Conservation (phyloP, 257 asterid species). For the Solanum gandarillasii region DNA sequence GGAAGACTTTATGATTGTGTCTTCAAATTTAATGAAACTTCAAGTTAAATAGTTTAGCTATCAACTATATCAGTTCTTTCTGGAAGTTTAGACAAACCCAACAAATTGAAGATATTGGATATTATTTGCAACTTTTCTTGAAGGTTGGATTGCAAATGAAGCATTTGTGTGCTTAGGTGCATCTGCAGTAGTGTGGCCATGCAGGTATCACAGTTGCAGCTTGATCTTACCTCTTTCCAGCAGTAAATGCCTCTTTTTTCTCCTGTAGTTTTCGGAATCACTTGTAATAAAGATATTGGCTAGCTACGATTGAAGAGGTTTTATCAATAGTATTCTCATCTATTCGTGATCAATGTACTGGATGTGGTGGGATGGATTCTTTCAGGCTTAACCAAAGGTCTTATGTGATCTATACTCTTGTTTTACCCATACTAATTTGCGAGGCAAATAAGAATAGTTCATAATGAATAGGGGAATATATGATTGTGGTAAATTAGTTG, state of each 20-base stretch:
- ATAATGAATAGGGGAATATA: neutral
- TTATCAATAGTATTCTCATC: neutral
- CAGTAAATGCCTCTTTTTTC: neutral
- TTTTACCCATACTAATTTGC: neutral
- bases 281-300: neutral
- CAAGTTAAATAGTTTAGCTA: neutral
- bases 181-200: neutral
- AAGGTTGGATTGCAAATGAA: neutral
- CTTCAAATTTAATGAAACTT: conserved; percentile 57
- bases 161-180: neutral
- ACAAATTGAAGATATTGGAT: neutral
- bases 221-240: neutral
- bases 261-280: neutral
- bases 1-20: conserved; percentile 96
- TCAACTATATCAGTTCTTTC: neutral
- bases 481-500: neutral
- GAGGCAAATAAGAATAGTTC: neutral
- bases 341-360: neutral
- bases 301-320: neutral
- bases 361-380: neutral
- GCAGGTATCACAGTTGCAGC: neutral
- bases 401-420: neutral
- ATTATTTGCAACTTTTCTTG: neutral
- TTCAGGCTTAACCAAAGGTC: neutral
- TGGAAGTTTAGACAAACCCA: neutral